These are phyloP conservation scores for Pseudonitzschia pungens DNA, from an alignment of 108 stramenopile species.

Conservation along the genomic window DNA sequence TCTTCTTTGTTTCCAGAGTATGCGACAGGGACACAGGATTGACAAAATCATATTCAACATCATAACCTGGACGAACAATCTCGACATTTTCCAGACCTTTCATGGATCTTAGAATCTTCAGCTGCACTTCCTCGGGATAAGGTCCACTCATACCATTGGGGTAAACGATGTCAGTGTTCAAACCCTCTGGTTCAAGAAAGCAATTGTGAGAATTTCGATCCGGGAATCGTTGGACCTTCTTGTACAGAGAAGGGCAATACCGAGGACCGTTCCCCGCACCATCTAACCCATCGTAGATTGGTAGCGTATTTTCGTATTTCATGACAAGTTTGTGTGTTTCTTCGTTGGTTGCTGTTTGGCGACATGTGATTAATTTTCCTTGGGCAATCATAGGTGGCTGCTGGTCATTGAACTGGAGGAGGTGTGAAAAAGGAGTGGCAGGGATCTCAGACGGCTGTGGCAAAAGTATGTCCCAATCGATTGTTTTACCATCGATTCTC, in stretches of 20 bases:
- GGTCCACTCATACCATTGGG: conserved; percentile 93
- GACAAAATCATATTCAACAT: conserved; percentile 96
- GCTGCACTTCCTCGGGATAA: conserved; percentile 92
- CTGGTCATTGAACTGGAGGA: conserved; percentile 75
- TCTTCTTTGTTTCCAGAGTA: conserved; percentile 91
- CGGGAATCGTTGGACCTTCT: conserved; percentile 93
- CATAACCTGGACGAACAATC: conserved; percentile 90
- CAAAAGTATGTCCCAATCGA: conserved; percentile 86
- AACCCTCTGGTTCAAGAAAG: conserved; percentile 97
- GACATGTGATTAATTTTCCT: conserved; percentile 66
- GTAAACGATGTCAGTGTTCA: conserved; percentile 94
- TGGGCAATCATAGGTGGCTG: conserved; percentile 68
- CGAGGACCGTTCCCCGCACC: conserved; percentile 92
- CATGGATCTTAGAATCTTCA: conserved; percentile 84
- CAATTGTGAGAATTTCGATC: conserved; percentile 91
- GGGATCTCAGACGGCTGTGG: conserved; percentile 90
- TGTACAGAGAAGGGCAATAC: conserved; percentile 96
- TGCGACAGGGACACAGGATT: conserved; percentile 90
- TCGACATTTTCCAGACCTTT: conserved; percentile 90
- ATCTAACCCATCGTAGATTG: conserved; percentile 88
- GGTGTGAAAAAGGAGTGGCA: conserved; percentile 77
- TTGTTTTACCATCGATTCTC: conserved; percentile 89
- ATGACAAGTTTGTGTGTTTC: conserved; percentile 90
- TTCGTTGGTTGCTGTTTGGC: conserved; percentile 85
- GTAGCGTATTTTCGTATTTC: conserved; percentile 85